Percentiles rank a stretch among this genome's conserved stretches.
These are phyloP conservation scores for Trapa incisa DNA, from an alignment of 345 rosid genomes.

Conservation along the genomic window DNA sequence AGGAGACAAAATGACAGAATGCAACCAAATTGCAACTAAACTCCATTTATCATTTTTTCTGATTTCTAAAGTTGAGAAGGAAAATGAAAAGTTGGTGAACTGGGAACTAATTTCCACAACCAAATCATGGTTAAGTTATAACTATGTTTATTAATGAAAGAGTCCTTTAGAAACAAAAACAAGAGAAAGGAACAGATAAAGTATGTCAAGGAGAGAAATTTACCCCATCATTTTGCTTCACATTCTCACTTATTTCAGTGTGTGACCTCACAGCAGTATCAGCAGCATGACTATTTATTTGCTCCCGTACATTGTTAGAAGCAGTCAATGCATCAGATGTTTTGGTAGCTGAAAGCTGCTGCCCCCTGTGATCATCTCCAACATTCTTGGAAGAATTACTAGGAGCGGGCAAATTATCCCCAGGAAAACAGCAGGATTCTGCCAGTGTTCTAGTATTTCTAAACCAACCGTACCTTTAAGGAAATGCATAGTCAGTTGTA, in stretches of 20 bases:
- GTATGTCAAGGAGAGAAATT: slow-evolving; percentile 4
- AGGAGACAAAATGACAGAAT: background rate
- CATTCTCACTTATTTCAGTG: slow-evolving; percentile 17
- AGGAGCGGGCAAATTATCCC: slow-evolving; percentile 24
- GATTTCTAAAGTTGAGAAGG: background rate
- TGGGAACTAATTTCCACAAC: background rate
- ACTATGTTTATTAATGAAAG: background rate
- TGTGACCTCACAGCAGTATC: slow-evolving; percentile 16
- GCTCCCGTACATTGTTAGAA: slow-evolving; percentile 12
- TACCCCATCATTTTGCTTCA: slow-evolving; percentile 32
- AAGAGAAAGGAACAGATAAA: background rate
- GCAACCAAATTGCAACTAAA: background rate
- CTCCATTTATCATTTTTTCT: background rate
- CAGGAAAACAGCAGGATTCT: background rate
- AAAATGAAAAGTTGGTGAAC: background rate
- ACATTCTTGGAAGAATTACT: slow-evolving; percentile 21
- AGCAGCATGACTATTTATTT: slow-evolving; percentile 8
- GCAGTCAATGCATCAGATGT: slow-evolving; percentile 13
- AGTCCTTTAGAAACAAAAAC: background rate
- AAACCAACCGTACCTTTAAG: slow-evolving; percentile 96
- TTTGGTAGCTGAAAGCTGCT: slow-evolving; percentile 21
- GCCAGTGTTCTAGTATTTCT: slow-evolving; percentile 10
- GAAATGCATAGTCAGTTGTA: slow-evolving; percentile 6
- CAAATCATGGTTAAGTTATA: background rate
- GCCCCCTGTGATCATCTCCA: slow-evolving; percentile 20